Evolutionary conservation across 768 basidiomycete species (phyloP), one percentile per base, ranked within the genome.

Genomic region (Boletus sp.): DNA sequence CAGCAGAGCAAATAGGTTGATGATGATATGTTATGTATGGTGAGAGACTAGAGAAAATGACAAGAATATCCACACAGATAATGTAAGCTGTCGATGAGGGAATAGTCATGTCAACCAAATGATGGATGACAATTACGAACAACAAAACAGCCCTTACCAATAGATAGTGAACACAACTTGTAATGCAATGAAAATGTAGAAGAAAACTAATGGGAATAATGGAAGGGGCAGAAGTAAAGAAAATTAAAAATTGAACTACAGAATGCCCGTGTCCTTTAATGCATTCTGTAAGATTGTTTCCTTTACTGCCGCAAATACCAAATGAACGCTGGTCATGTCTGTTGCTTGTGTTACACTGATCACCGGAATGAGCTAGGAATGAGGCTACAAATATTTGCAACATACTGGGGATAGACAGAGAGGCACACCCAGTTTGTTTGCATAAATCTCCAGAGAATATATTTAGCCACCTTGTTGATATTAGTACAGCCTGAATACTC

Each of bases 381-480:
- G 11, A 12, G 9, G 20, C 5, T 2, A 8, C 17, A 18, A 35
- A 33, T 7, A 17, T n/a, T 32, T 32, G 24, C 33, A 10, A 80
- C 87, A 35, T 60, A 90, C 90, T 97, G 94, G 3, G 94, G 93
- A 71, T 95, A 97, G n/a, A 97, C 90, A 55, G 87, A 92, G 63
- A 95, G 73, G 52, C 86, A 72, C 53, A 90, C 90, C 20, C 89
- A 75, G 63, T 95, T 96, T 54, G 90, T 87, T 71, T 95, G 92
- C 80, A 94, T 94, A 7, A n/a, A 40, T 9, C 8, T 40, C 39
- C 39, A 40, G 15, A 40, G 3, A 8, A 40, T 40, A 6, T 92
- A 96, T 65, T 94, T 94, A 0, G 94, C 92, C 3, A 92, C 93
- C 72, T 94, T 95, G 76, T 93, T 94, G 72, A 95, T 90, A 66